Evolutionary conservation across 1,284 basidiomycete genomes (phyloP).

Genomic region (Xanthoconium separans): DNA sequence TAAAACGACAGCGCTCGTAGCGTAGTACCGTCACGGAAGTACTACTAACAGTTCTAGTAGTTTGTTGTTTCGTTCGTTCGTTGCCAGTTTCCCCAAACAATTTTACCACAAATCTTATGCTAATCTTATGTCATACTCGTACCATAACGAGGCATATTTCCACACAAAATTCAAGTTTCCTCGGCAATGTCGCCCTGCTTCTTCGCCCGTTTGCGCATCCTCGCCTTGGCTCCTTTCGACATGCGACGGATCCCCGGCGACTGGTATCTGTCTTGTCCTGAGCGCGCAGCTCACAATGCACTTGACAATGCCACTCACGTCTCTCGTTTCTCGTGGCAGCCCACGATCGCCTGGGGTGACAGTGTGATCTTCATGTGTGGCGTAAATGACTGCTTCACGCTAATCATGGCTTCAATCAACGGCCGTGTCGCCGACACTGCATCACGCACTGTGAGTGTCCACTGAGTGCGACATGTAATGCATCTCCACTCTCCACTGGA

Average conservation of each 20-base stretch:
- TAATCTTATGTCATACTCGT: slow-evolving; percentile 24
- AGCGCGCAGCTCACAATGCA: neutral
- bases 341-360: slow-evolving; percentile 47
- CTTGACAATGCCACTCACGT: slow-evolving; percentile 48
- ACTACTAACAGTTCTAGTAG: neutral
- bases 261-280: slow-evolving; percentile 50
- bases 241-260: slow-evolving; percentile 49
- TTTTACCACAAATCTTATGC: slow-evolving; percentile 13
- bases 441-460: slow-evolving; percentile 59
- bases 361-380: slow-evolving; percentile 79
- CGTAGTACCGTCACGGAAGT: too few species aligned
- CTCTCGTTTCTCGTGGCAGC: slow-evolving; percentile 39
- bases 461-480: slow-evolving; percentile 39
- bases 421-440: neutral
- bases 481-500: slow-evolving; percentile 33
- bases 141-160: slow-evolving; percentile 15
- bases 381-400: slow-evolving; percentile 60
- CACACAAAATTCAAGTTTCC: slow-evolving; percentile 24
- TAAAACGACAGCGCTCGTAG: too few species aligned
- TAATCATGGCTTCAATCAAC: slow-evolving; percentile 28
- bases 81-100: neutral
- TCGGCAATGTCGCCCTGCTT: slow-evolving; percentile 23
- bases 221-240: slow-evolving; percentile 57
- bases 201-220: slow-evolving; percentile 48
- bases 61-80: too few species aligned